Evolutionary conservation across 192 early-diverging fungal species (phyloP), one percentile per base, ranked within the genome.

Genomic region (Oehlia diaphana): DNA sequence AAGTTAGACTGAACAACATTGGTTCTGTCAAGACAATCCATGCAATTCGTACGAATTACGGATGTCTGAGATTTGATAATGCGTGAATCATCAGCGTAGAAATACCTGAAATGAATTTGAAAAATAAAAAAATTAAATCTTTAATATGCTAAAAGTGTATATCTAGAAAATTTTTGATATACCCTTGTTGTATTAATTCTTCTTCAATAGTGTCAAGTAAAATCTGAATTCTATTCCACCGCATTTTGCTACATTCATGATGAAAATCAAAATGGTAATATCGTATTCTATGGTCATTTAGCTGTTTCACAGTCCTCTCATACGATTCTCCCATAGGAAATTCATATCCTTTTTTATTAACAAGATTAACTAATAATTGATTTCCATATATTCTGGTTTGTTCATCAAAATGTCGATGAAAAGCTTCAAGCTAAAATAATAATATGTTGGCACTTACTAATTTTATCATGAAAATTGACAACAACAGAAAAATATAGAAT

Each of bases 21-120:
- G 39, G 98, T 99, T 79, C 98, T 92, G 82, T 99, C 98, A 49
- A 99, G 85, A 83, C 98, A 99, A 86, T 99, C 98, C 94, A 99
- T 98, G 85, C 98, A 99, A 84, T 99, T 99, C 3, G 97, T 93
- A 68, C 98, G 93, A 47, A 96, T 87, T 16, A 98, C 93, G 10
- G 94, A 95, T 6, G 84, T 86, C 78, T 99, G 97, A 50, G 76
- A 81, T 42, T 83, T 80, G 9, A 84, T 78, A 2, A 70, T 78
- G 66, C 85, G 79, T 31, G 80, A 73, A 61, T 81, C 75, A 53
- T 92, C 84, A 19, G 80, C 68, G 64, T 87, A 79, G 63, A 87
- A 91, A 79, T 91, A 95, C 33, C 92, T 92, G 78, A 79, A 35
- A 37, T 14, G 9, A 53, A 64, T 62, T 26, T 64, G 66, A 69